Evolutionary conservation across 148 eudicot species (phyloP).

Genomic region (Fagopyrum homotropicum): DNA sequence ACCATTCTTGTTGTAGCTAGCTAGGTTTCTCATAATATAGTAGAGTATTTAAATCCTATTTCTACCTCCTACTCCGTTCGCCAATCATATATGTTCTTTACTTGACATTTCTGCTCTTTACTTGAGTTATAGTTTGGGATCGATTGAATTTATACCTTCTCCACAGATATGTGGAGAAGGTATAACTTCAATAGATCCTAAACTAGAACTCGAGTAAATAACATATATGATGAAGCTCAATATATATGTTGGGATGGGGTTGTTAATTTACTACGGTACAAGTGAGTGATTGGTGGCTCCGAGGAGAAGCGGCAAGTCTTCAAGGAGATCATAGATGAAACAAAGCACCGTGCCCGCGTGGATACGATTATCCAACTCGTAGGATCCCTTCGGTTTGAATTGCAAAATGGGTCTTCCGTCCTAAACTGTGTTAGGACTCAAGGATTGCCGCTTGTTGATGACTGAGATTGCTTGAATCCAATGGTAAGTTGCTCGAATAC

Average conservation of each 20-base stretch:
- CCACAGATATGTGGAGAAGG: slow-evolving; percentile 33
- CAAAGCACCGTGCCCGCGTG: slow-evolving; percentile 49
- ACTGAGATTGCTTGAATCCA: slow-evolving; percentile 84
- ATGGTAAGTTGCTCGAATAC: slow-evolving; percentile 35
- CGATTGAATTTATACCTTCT: not conserved
- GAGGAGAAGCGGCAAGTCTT: slow-evolving; percentile 39
- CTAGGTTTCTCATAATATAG: not conserved
- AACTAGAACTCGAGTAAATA: not conserved
- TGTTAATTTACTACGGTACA: slow-evolving; percentile 30
- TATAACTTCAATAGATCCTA: slow-evolving; percentile 5
- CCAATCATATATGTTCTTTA: too few species aligned
- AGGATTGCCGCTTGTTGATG: slow-evolving; percentile 65
- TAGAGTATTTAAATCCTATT: too few species aligned
- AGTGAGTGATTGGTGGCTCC: slow-evolving; percentile 26
- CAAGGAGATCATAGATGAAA: slow-evolving; percentile 41
- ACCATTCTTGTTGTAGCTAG: not conserved
- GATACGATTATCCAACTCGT: slow-evolving; percentile 61
- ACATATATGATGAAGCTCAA: not conserved
- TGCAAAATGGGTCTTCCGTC: slow-evolving; percentile 32
- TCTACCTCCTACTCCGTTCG: too few species aligned
- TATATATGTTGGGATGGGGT: too few species aligned
- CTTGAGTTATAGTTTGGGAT: too few species aligned
- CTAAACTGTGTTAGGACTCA: slow-evolving; percentile 32
- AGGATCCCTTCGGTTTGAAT: slow-evolving; percentile 53
- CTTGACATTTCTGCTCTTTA: too few species aligned